These are phyloP conservation scores for Acanthamoeba polyphaga DNA, from an alignment of 208 protist species.

Conservation along the genomic window DNA sequence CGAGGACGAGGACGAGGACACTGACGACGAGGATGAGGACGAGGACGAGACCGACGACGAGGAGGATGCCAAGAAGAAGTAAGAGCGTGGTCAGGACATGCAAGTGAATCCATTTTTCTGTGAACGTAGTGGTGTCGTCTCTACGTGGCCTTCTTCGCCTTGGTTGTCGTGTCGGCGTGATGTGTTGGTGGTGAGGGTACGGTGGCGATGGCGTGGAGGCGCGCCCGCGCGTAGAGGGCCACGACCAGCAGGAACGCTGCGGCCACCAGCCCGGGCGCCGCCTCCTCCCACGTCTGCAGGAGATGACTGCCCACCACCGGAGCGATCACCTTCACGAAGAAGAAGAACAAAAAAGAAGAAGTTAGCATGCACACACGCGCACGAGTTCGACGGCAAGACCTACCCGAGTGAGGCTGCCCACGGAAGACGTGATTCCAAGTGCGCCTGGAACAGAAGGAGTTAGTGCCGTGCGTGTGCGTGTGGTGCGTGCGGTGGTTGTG, in stretches of 20 bases:
- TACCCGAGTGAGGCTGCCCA: slow-evolving; percentile 58
- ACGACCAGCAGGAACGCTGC: slow-evolving; percentile 1
- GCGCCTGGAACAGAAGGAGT: not conserved
- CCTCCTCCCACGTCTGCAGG: slow-evolving; percentile 16
- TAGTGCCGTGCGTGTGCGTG: not conserved
- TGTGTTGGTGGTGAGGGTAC: not conserved
- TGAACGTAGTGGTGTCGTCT: not conserved
- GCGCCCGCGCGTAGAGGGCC: not conserved
- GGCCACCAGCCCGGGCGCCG: not conserved
- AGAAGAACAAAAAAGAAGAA: too few species aligned
- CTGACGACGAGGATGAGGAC: not conserved
- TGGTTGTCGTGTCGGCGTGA: not conserved
- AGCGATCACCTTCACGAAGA: not conserved
- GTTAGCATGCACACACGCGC: not conserved
- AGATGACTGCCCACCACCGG: slow-evolving; percentile 8
- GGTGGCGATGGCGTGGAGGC: not conserved
- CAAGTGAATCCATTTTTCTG: not conserved
- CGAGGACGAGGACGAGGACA: not conserved
- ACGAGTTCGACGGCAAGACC: not conserved
- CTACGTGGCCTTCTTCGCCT: not conserved
- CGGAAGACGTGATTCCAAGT: slow-evolving; percentile 4
- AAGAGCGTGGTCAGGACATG: not conserved
- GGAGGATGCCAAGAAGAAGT: slow-evolving; percentile 15
- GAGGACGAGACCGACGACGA: not conserved
- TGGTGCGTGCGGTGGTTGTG: not conserved